A percentile compares a stretch with the other conserved stretches of the same genome.
These are phyloP conservation scores for Groenewaldozyma tartarivorans DNA, from an alignment of 805 yeast genomes.

Conservation along the genomic window DNA sequence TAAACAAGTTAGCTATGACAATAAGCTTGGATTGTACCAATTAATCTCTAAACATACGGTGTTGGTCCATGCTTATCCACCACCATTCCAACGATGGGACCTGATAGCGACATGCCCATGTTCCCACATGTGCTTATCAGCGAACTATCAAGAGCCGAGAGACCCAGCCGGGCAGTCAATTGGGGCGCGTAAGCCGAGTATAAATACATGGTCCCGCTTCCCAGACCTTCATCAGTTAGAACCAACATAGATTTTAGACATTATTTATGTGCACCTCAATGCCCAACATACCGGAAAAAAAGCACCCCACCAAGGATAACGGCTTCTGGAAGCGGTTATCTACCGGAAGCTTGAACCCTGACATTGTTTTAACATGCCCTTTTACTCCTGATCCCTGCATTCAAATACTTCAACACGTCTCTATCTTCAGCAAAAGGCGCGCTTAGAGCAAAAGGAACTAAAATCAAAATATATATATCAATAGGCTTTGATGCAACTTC, in stretches of 20 bases:
- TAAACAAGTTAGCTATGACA: constrained; percentile 18
- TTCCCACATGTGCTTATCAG: constrained; percentile 59
- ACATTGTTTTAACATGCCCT: too few species aligned
- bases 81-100: constrained; percentile 58
- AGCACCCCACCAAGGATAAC: constrained; percentile 13
- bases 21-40: constrained; percentile 1
- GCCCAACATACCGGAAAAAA: constrained; percentile 11
- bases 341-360: too few species aligned
- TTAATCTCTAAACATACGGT: constrained; percentile 4
- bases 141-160: constrained; percentile 56
- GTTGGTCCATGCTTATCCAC: constrained; percentile 55
- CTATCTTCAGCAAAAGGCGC: too few species aligned
- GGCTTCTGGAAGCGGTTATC: too few species aligned
- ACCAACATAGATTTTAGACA: constrained; percentile 2
- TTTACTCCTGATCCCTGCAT: too few species aligned
- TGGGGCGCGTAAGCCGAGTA: constrained; percentile 77
- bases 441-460: too few species aligned
- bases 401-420: too few species aligned
- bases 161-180: constrained; percentile 45
- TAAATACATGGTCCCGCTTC: constrained; percentile 66
- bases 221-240: constrained; percentile 44
- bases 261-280: background rate
- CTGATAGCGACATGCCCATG: constrained; percentile 52
- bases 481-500: too few species aligned
- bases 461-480: too few species aligned